Evolutionary conservation across 768 basidiomycete genomes (phyloP).

Genomic region (Cystofilobasidium ferigula): DNA sequence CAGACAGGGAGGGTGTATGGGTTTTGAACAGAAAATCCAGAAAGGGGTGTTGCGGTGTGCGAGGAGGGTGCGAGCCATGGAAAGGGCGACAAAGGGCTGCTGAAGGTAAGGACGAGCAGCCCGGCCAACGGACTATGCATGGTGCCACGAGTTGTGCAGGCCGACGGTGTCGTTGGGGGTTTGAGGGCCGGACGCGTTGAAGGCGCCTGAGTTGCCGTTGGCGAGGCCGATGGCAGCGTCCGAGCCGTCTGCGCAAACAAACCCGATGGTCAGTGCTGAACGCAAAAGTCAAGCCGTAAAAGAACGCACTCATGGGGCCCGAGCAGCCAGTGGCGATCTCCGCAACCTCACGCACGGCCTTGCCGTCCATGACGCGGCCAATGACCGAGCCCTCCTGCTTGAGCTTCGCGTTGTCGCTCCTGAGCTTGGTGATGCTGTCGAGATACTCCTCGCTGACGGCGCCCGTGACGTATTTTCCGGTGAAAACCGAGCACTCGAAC

Average conservation of each 20-base stretch:
- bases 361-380: slow-evolving; percentile 13
- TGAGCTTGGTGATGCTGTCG: slow-evolving; percentile 55
- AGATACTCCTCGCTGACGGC: slow-evolving; percentile 78
- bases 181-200: slow-evolving; percentile 29
- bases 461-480: slow-evolving; percentile 91
- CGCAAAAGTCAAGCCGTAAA: not conserved
- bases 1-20: no score
- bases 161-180: slow-evolving; percentile 36
- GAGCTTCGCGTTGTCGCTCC: slow-evolving; percentile 69
- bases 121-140: not conserved
- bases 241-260: slow-evolving; percentile 33
- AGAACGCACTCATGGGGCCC: slow-evolving; percentile 39
- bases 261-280: not conserved
- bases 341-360: slow-evolving; percentile 30
- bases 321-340: slow-evolving; percentile 32
- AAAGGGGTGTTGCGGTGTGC: not conserved
- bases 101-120: no score
- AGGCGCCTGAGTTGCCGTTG: slow-evolving; percentile 37
- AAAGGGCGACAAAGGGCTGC: not conserved
- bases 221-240: slow-evolving; percentile 38
- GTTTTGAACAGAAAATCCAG: no score
- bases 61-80: not conserved
- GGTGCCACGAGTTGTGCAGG: slow-evolving; percentile 38
- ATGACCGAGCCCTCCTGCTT: slow-evolving; percentile 38
- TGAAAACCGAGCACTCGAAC: slow-evolving; percentile 97